Conservation (phyloP, 305 asterid genomes). For the Fraxinus ornus region DNA sequence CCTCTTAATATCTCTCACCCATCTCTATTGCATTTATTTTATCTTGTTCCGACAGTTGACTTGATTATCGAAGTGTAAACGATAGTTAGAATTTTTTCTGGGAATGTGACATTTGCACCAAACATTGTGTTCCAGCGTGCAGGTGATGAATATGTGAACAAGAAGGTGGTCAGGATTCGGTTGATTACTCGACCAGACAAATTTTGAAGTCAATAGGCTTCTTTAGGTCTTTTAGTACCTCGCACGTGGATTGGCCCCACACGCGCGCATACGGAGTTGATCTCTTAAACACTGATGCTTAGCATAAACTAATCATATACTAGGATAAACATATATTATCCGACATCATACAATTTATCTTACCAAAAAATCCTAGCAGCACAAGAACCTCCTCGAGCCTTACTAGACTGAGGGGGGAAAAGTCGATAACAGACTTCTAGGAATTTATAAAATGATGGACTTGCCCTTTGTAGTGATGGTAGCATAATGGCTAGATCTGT, state of each 20-base stretch:
- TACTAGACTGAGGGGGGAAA: background rate
- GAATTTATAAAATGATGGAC: background rate
- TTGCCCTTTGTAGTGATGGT: background rate
- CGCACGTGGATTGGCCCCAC: background rate
- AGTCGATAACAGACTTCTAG: background rate
- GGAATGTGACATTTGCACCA: background rate
- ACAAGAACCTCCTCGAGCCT: background rate
- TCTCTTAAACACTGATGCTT: too few relatives aligned
- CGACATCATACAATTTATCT: background rate
- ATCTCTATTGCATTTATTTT: too few relatives aligned
- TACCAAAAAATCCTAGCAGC: background rate
- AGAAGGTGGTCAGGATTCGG: too few relatives aligned
- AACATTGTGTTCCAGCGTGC: background rate
- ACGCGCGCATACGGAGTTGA: too few relatives aligned
- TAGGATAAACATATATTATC: background rate
- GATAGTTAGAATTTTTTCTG: too few relatives aligned
- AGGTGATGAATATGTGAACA: background rate
- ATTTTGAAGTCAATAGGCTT: background rate
- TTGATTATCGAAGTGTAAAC: background rate
- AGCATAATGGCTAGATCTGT: background rate
- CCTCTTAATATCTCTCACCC: background rate
- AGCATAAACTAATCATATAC: too few relatives aligned
- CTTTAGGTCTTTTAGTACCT: background rate
- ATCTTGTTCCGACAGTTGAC: background rate
- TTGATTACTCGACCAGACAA: too few relatives aligned